phyloP scores from a whole-genome alignment of 768 basidiomycete species.

The Hortiboletus flavorubellus region DNA sequence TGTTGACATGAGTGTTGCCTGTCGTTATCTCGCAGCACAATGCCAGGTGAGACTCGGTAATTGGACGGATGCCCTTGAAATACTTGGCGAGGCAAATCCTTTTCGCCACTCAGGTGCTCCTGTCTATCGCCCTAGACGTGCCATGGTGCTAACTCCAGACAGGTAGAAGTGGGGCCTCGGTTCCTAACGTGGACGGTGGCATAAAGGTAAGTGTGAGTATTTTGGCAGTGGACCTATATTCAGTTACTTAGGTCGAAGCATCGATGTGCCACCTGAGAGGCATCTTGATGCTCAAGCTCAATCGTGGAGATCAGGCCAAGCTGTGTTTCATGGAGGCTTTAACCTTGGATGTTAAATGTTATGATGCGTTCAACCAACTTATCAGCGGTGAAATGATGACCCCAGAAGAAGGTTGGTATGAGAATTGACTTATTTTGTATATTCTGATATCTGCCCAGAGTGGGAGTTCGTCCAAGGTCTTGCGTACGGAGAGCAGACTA shows the following conservation, averaged over 20 bases:
- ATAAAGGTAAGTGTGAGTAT: conserved; percentile 66
- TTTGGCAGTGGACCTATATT: background rate
- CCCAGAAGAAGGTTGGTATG: conserved; percentile 83
- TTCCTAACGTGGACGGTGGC: conserved; percentile 85
- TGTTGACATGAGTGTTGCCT: conserved; percentile 93
- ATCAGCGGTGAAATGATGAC: conserved; percentile 95
- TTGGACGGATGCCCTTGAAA: conserved; percentile 87
- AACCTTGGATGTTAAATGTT: conserved; percentile 93
- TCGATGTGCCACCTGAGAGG: conserved; percentile 97
- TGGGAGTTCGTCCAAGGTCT: conserved; percentile 94
- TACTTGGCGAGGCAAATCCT: conserved; percentile 91
- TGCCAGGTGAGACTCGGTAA: conserved; percentile 91
- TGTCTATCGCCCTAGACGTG: background rate
- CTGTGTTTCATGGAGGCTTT: conserved; percentile 95
- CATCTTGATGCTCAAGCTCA: conserved; percentile 89
- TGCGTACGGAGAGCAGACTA: conserved; percentile 76
- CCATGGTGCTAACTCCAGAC: conserved; percentile 8
- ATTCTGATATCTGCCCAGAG: conserved; percentile 48
- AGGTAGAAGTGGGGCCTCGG: conserved; percentile 65
- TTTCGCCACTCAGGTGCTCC: conserved; percentile 66
- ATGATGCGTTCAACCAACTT: conserved; percentile 90
- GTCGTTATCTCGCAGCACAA: conserved; percentile 94
- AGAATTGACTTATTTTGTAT: background rate
- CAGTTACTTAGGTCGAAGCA: conserved; percentile 75
- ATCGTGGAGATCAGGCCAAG: conserved; percentile 88